Evolutionary conservation across 176 grass and related monocot genomes (phyloP).

Genomic region (Aegilops sharonensis): DNA sequence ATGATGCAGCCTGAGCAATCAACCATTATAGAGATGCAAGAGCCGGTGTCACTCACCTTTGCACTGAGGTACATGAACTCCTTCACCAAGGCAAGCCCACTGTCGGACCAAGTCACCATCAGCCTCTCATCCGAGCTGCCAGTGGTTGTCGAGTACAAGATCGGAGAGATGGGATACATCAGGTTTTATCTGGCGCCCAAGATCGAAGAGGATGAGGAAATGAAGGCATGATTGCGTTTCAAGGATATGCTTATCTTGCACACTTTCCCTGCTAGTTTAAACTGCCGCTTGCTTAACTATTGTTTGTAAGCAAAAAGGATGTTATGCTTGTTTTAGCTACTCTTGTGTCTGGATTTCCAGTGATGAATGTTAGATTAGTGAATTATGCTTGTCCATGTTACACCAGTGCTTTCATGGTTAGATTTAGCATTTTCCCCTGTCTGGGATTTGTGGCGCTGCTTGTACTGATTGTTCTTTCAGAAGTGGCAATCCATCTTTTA

Average conservation of each 20-base stretch:
- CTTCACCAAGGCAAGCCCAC: constrained; percentile 82
- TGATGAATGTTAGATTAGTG: constrained; percentile 24
- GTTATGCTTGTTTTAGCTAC: constrained; percentile 17
- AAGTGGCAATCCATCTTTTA: background rate
- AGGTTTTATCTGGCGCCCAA: constrained; percentile 85
- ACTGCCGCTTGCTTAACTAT: background rate
- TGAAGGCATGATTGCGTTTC: constrained; percentile 45
- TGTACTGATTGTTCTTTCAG: background rate
- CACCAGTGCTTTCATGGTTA: background rate
- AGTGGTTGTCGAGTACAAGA: constrained; percentile 93
- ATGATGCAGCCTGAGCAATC: constrained; percentile 65
- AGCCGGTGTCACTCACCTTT: constrained; percentile 88
- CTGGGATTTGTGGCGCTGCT: background rate
- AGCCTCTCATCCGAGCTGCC: constrained; percentile 85
- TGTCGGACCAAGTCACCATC: constrained; percentile 73
- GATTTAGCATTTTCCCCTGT: background rate
- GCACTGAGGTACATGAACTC: constrained; percentile 96
- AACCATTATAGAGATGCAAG: constrained; percentile 87
- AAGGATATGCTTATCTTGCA: background rate
- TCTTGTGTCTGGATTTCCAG: constrained; percentile 29
- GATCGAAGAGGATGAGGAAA: constrained; percentile 93
- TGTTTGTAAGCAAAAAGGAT: constrained; percentile 6
- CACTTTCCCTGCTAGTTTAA: background rate
- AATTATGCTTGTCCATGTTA: constrained; percentile 15
- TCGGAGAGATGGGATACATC: constrained; percentile 88